Evolutionary conservation across 345 rosid genomes (phyloP).

Genomic region (Euclidium syriacum): DNA sequence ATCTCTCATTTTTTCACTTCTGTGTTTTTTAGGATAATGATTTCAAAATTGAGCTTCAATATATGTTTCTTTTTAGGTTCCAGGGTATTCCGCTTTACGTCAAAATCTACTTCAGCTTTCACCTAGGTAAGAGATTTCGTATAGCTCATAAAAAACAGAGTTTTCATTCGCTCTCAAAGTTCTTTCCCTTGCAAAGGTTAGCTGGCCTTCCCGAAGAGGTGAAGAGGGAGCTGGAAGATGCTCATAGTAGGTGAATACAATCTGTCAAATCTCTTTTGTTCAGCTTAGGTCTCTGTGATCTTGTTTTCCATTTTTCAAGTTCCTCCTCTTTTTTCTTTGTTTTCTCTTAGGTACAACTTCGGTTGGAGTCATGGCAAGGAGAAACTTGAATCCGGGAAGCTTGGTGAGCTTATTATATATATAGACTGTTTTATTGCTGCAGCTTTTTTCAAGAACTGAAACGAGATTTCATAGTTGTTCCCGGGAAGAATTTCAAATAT

Average conservation of each 20-base stretch:
- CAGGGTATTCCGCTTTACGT: constrained; percentile 66
- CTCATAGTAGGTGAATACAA: constrained; percentile 54
- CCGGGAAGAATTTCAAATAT: neutral
- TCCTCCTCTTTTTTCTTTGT: neutral
- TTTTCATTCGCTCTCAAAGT: neutral
- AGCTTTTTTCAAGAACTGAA: neutral
- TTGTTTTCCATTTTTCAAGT: neutral
- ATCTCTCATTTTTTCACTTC: neutral
- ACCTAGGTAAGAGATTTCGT: constrained; percentile 39
- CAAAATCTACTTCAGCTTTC: constrained; percentile 70
- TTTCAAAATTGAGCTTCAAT: constrained; percentile 5
- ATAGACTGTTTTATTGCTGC: constrained; percentile 2
- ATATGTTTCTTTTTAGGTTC: constrained; percentile 52
- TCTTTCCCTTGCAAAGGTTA: constrained; percentile 43
- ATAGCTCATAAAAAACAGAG: neutral
- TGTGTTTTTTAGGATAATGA: neutral
- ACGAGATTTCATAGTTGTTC: neutral
- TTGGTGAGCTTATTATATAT: constrained; percentile 56
- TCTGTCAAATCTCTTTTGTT: neutral
- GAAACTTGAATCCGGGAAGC: constrained; percentile 89
- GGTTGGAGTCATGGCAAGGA: constrained; percentile 99
- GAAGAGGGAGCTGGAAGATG: constrained; percentile 85
- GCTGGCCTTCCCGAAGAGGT: constrained; percentile 75
- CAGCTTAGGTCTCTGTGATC: neutral
- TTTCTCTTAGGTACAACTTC: constrained; percentile 58